A percentile compares a stretch with the other conserved stretches of the same genome.
phyloP scores from a whole-genome alignment of 768 basidiomycete genomes.

The Clitopilus passeckerianus region DNA sequence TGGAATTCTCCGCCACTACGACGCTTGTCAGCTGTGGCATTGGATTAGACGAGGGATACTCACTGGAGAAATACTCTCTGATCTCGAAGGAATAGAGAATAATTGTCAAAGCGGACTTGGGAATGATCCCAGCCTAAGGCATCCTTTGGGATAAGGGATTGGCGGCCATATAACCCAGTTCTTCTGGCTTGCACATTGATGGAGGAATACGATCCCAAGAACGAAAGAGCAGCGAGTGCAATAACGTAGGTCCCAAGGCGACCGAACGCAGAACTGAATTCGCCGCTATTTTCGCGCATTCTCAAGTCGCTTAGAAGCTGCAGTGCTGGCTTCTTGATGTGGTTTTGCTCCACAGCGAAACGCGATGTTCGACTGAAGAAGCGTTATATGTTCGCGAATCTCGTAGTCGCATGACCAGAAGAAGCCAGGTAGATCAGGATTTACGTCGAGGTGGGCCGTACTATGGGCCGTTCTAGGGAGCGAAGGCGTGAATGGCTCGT shows the following conservation, averaged over 20 bases:
- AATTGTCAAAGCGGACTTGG: conserved; percentile 55
- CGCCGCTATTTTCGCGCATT: too few relatives aligned
- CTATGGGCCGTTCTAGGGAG: not conserved
- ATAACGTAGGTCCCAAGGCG: not conserved
- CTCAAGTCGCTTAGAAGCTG: too few relatives aligned
- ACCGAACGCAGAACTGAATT: too few relatives aligned
- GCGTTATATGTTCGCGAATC: not conserved
- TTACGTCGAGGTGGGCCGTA: not conserved
- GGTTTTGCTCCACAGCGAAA: too few relatives aligned
- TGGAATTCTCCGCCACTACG: conserved; percentile 64
- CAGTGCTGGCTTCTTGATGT: too few relatives aligned
- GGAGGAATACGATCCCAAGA: not conserved
- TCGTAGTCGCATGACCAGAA: not conserved
- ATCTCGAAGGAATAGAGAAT: conserved; percentile 62
- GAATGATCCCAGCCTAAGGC: not conserved
- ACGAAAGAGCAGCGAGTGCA: not conserved
- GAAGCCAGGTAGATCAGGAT: not conserved
- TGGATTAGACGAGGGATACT: conserved; percentile 15
- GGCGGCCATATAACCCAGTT: not conserved
- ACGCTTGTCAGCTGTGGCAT: conserved; percentile 39
- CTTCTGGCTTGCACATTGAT: not conserved
- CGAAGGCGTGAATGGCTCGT: not conserved
- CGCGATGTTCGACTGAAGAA: not conserved
- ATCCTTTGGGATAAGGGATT: not conserved
- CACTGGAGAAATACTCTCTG: conserved; percentile 73